Evolutionary conservation across 2,329 filamentous ascomycete genomes (phyloP).

Genomic region (Cordyceps cateniannulata): DNA sequence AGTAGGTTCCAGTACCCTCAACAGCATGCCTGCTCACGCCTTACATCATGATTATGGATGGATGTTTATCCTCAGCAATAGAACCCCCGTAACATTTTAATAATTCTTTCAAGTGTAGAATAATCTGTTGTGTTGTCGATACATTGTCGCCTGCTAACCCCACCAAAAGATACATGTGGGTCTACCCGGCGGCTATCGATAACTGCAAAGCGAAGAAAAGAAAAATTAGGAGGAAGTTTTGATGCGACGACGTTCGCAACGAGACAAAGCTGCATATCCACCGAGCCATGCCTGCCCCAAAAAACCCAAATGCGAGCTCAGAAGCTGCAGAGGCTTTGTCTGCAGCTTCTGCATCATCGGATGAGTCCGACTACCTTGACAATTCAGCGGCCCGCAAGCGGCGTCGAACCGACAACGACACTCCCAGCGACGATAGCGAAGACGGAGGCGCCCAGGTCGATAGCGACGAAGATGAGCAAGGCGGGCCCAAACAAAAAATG

Average conservation of each 20-base stretch:
- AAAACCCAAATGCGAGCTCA: conserved; percentile 2
- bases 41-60: too few species aligned
- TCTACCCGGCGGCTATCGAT: conserved; percentile 3
- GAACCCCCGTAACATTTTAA: too few species aligned
- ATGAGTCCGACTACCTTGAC: conserved; percentile 45
- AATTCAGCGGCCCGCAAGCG: conserved; percentile 39
- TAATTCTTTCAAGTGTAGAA: too few species aligned
- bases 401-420: conserved; percentile 28
- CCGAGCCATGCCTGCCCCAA: conserved; percentile 12
- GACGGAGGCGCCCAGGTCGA: conserved; percentile 19
- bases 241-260: not conserved
- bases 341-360: conserved; percentile 17
- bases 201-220: not conserved
- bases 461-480: conserved; percentile 21
- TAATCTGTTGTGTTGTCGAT: too few species aligned
- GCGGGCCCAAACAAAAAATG: conserved; percentile 24
- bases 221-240: not conserved
- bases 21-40: too few species aligned
- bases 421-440: conserved; percentile 22
- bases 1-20: too few species aligned
- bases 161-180: conserved; percentile 1
- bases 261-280: not conserved
- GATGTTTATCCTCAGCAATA: too few species aligned
- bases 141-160: not conserved
- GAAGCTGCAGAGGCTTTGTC: not conserved